Evolutionary conservation across 805 yeast genomes (phyloP), one percentile per base, ranked within the genome.

Genomic region (Blastobotrys americana): DNA sequence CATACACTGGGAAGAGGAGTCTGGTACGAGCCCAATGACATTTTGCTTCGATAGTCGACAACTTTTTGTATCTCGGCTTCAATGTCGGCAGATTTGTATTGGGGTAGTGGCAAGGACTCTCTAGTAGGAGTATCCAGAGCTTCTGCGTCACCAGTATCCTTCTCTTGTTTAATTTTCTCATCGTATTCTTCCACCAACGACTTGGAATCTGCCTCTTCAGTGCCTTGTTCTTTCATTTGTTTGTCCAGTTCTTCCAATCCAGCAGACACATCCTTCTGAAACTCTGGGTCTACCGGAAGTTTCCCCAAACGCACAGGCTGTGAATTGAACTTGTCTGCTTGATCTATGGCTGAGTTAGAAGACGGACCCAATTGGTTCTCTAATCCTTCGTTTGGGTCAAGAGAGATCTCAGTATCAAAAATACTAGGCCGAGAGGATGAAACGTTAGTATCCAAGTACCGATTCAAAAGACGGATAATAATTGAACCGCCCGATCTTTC

Each of bases 1-100:
- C 97, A 93, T 28, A 90, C 95, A 45, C 95, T 84, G 18, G 98
- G 98, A 20, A 90, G 76, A 18, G 87, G 71, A 3, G 94, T 83
- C 65, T 84, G 96, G 25, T 76, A 65, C 3, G 81, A 71, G 17
- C 79, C 84, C 42, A 90, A 61, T 52, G 71, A 74, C 47, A 90
- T 78, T 50, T 82, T 77, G 27, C 84, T 76, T 48, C 96, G 72
- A 5, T 90, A 78, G 63, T 90, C 97, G 56, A 79, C 85, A 23
- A 93, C 85, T 46, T 79, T 76, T 49, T 78, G 71, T 17, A 90
- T 80, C 59, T 84, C 90, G 47, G 85, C 68, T 59, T 83, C 84
- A 42, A 93, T 72, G 61, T 93, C 97, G 35, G 75, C 69, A 2
- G 86, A 77, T 15, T 88, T 84, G 56, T 80, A 86, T 41, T 82